phyloP scores from a whole-genome alignment of 2,329 filamentous ascomycete species.

The Macrophomina tecta region DNA sequence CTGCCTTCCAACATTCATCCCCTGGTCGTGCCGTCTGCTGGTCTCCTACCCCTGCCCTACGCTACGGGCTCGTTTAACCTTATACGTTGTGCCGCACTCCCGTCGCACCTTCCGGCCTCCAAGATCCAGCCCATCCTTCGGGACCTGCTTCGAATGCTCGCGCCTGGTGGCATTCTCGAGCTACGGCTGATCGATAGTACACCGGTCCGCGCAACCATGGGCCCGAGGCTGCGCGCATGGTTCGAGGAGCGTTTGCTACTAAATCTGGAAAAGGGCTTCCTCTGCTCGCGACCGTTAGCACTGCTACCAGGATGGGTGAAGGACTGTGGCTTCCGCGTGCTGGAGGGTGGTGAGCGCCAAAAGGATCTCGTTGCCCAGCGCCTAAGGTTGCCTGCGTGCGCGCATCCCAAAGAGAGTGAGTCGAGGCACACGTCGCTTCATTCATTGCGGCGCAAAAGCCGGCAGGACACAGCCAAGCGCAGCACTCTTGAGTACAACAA shows the following conservation, averaged over 20 bases:
- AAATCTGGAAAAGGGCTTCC: slow-evolving; percentile 64
- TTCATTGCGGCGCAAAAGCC: not conserved
- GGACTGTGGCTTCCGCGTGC: slow-evolving; percentile 56
- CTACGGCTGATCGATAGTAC: slow-evolving; percentile 68
- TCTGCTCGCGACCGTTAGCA: slow-evolving; percentile 65
- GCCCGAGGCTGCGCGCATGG: slow-evolving; percentile 65
- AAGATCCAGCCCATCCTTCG: slow-evolving; percentile 64
- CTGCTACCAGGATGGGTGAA: slow-evolving; percentile 66
- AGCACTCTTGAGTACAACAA: slow-evolving; percentile 14
- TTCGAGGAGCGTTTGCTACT: slow-evolving; percentile 65
- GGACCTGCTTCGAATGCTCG: slow-evolving; percentile 63
- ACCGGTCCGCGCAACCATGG: slow-evolving; percentile 62
- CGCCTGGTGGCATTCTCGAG: slow-evolving; percentile 62
- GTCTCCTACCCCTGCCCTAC: slow-evolving; percentile 59
- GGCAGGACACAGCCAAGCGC: slow-evolving; percentile 6
- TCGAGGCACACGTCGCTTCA: not conserved
- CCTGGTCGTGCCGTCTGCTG: slow-evolving; percentile 41
- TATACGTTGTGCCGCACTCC: slow-evolving; percentile 56
- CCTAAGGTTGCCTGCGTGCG: slow-evolving; percentile 40
- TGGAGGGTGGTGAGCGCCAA: slow-evolving; percentile 11
- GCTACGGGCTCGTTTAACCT: slow-evolving; percentile 41
- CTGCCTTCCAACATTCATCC: slow-evolving; percentile 41
- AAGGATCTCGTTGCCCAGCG: slow-evolving; percentile 33
- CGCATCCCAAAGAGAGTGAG: slow-evolving; percentile 23
- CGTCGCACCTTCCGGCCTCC: slow-evolving; percentile 61